Conservation (phyloP, 2,329 filamentous ascomycete species). For the Zymoseptoria crescenta region DNA sequence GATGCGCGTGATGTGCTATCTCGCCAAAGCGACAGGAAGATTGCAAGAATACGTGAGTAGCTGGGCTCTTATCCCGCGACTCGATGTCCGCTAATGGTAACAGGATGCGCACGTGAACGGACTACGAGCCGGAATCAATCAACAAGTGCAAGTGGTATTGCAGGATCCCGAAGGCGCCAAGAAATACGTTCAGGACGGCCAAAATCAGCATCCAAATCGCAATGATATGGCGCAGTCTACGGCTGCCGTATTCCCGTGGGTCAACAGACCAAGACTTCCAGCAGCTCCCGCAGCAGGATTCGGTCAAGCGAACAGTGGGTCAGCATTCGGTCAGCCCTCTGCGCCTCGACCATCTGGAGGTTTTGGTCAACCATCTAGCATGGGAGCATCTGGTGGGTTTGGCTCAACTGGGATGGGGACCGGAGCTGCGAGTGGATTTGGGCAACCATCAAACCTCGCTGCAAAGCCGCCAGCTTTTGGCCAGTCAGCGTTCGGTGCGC, state of each 20-base stretch:
- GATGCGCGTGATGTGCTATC: constrained; percentile 64
- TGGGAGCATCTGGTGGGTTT: constrained; percentile 28
- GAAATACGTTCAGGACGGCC: constrained; percentile 58
- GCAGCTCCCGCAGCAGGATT: constrained; percentile 16
- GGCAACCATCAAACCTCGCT: constrained; percentile 7
- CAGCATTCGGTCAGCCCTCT: constrained; percentile 34
- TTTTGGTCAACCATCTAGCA: constrained; percentile 23
- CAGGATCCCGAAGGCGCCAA: constrained; percentile 64
- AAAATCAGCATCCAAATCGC: constrained; percentile 68
- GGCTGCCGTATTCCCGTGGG: constrained; percentile 3
- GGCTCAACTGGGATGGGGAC: constrained; percentile 18
- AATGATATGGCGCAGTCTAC: constrained; percentile 10
- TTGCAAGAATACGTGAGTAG: constrained; percentile 43
- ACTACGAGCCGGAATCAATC: constrained; percentile 14
- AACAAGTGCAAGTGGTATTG: constrained; percentile 56
- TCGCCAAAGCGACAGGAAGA: constrained; percentile 53
- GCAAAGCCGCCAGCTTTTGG: constrained; percentile 12
- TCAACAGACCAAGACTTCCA: constrained; percentile 1
- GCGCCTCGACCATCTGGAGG: not conserved
- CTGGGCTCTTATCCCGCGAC: not conserved
- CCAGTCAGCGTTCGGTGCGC: constrained; percentile 10
- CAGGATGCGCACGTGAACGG: constrained; percentile 14
- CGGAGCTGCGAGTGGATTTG: constrained; percentile 13
- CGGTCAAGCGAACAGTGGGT: constrained; percentile 21
- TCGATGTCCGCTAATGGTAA: too few relatives aligned